These are phyloP conservation scores for Vararia minispora DNA, from an alignment of 768 basidiomycete species.

Conservation along the genomic window DNA sequence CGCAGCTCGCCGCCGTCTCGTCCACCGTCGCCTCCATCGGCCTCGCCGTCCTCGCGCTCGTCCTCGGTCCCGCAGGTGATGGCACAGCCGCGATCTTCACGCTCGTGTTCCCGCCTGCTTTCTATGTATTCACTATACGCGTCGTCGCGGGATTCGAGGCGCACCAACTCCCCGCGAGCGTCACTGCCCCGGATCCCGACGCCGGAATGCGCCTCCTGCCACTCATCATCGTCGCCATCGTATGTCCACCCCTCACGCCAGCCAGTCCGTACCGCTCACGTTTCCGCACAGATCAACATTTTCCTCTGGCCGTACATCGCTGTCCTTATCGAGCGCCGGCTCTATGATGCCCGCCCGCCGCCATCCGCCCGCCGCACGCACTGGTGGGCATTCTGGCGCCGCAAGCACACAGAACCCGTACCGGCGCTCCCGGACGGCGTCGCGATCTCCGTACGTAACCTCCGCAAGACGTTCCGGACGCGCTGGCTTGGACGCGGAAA, in stretches of 20 bases:
- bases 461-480: conserved; percentile 47
- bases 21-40: conserved; percentile 57
- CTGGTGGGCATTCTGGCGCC: conserved; percentile 18
- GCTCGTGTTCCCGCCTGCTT: conserved; percentile 64
- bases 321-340: conserved; percentile 39
- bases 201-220: conserved; percentile 40
- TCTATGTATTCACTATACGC: conserved; percentile 62
- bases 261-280: background rate
- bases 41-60: conserved; percentile 55
- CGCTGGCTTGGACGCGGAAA: too few relatives aligned
- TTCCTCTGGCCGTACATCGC: conserved; percentile 69
- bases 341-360: conserved; percentile 49
- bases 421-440: conserved; percentile 24
- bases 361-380: conserved; percentile 5
- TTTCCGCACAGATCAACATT: conserved; percentile 41
- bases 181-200: conserved; percentile 51
- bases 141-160: conserved; percentile 62
- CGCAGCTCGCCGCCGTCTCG: conserved; percentile 57
- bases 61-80: conserved; percentile 29
- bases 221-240: conserved; percentile 52
- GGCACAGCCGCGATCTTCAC: conserved; percentile 50
- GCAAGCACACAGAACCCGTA: conserved; percentile 5
- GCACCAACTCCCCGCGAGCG: conserved; percentile 40
- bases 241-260: conserved; percentile 23
- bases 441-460: conserved; percentile 51